Evolutionary conservation across 2,329 filamentous ascomycete species (phyloP).

Genomic region (Diaporthe vaccinii): DNA sequence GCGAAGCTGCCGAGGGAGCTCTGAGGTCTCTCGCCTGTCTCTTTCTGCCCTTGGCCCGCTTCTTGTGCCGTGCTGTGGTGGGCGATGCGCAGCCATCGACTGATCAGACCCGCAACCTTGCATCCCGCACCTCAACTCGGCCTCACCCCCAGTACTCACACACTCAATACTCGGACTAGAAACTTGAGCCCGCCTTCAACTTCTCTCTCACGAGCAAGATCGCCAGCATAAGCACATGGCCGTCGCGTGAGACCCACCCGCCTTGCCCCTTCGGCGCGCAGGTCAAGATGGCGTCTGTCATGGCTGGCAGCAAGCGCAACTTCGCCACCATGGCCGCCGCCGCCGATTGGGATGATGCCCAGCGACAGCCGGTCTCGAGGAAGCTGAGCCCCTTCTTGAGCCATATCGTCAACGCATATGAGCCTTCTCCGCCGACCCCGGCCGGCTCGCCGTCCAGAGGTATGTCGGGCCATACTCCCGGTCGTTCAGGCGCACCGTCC

Average conservation of each 20-base stretch:
- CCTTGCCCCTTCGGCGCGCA: constrained; percentile 1
- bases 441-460: constrained; percentile 34
- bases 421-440: constrained; percentile 23
- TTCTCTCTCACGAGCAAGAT: background rate
- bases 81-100: constrained; percentile 5
- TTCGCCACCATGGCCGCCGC: constrained; percentile 44
- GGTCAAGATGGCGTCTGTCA: constrained; percentile 42
- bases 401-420: background rate
- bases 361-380: constrained; percentile 4
- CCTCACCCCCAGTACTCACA: background rate
- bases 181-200: background rate
- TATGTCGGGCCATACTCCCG: background rate
- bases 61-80: background rate
- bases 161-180: background rate
- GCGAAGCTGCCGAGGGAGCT: background rate
- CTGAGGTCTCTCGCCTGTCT: background rate
- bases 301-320: constrained; percentile 46
- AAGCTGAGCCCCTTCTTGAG: constrained; percentile 29
- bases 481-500: background rate
- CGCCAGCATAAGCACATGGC: background rate
- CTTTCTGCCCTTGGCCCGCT: background rate
- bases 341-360: constrained; percentile 36
- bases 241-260: background rate
- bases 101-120: constrained; percentile 19
- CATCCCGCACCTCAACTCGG: constrained; percentile 3